Percentiles rank a stretch among this genome's conserved stretches.
Conservation (phyloP, 2,329 filamentous ascomycete species). For the Fusarium marasasianum region DNA sequence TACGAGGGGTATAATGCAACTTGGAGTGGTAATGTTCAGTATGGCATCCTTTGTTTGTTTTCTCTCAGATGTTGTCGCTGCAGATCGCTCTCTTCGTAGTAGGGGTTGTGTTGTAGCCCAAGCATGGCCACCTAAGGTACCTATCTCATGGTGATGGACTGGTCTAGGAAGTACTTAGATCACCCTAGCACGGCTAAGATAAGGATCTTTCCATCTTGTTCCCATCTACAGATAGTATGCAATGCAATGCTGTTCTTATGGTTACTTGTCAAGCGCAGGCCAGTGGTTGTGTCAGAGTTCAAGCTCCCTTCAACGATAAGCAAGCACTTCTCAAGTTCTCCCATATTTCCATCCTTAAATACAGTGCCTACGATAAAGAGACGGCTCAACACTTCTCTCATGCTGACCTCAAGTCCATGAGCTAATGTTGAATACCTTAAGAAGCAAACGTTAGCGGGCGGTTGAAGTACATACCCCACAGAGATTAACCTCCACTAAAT, state of each 20-base stretch:
- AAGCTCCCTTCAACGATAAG: too few species aligned
- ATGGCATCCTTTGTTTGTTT: neutral
- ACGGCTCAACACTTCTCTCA: neutral
- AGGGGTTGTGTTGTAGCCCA: neutral
- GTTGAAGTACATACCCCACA: slow-evolving; percentile 35
- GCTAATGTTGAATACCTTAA: slow-evolving; percentile 4
- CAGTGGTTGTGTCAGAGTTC: neutral
- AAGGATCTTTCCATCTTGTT: neutral
- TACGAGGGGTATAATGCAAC: too few species aligned
- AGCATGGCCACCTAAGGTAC: neutral
- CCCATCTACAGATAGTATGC: neutral
- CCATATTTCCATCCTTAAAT: neutral
- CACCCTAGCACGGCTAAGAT: neutral
- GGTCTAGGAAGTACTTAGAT: neutral
- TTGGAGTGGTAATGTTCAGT: too few species aligned
- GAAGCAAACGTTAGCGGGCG: slow-evolving; percentile 2
- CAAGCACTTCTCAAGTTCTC: neutral
- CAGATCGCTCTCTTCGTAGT: neutral
- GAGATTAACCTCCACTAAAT: slow-evolving; percentile 17
- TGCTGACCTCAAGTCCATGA: neutral
- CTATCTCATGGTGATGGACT: neutral
- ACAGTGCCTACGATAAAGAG: too few species aligned
- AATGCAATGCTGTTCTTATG: neutral
- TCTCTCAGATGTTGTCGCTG: too few species aligned
- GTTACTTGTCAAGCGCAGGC: neutral